Conservation (phyloP, 1,284 basidiomycete genomes). For the Naganishia cerealis region DNA sequence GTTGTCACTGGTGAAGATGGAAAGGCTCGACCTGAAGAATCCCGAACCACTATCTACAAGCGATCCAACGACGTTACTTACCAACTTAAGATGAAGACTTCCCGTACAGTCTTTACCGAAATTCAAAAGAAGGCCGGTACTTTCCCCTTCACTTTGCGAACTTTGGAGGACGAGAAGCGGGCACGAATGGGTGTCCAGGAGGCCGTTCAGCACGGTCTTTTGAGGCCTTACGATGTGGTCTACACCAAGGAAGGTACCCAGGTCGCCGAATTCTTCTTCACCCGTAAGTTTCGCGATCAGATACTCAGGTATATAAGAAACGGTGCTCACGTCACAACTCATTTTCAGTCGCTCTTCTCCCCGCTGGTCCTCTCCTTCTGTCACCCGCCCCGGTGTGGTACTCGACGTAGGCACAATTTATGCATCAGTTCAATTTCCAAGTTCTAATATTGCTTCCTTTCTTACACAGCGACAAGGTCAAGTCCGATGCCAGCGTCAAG, state of each 20-base stretch:
- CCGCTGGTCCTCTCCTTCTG: slow-evolving; percentile 78
- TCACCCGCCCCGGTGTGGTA: slow-evolving; percentile 88
- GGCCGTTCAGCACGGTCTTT: slow-evolving; percentile 79
- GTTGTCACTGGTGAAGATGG: slow-evolving; percentile 84
- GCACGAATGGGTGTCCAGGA: slow-evolving; percentile 93
- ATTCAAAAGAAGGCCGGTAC: slow-evolving; percentile 95
- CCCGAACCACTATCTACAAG: slow-evolving; percentile 90
- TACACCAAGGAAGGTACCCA: slow-evolving; percentile 76
- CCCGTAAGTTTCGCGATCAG: slow-evolving; percentile 52
- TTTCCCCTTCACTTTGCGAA: slow-evolving; percentile 95
- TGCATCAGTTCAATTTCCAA: neutral
- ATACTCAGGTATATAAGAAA: neutral
- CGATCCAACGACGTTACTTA: slow-evolving; percentile 83
- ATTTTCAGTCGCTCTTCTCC: slow-evolving; percentile 84
- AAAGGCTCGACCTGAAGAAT: slow-evolving; percentile 84
- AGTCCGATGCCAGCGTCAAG: slow-evolving; percentile 83
- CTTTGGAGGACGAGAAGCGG: slow-evolving; percentile 90
- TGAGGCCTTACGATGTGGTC: slow-evolving; percentile 54
- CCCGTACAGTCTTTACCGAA: slow-evolving; percentile 89
- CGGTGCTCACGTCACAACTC: slow-evolving; percentile 47
- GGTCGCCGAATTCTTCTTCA: slow-evolving; percentile 94
- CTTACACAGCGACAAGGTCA: slow-evolving; percentile 64
- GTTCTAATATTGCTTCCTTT: neutral
- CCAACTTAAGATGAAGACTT: slow-evolving; percentile 96
- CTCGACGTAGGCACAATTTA: slow-evolving; percentile 61